These are phyloP conservation scores for Aureobasidium musti DNA, from an alignment of 2,329 filamentous ascomycete genomes.

Conservation along the genomic window DNA sequence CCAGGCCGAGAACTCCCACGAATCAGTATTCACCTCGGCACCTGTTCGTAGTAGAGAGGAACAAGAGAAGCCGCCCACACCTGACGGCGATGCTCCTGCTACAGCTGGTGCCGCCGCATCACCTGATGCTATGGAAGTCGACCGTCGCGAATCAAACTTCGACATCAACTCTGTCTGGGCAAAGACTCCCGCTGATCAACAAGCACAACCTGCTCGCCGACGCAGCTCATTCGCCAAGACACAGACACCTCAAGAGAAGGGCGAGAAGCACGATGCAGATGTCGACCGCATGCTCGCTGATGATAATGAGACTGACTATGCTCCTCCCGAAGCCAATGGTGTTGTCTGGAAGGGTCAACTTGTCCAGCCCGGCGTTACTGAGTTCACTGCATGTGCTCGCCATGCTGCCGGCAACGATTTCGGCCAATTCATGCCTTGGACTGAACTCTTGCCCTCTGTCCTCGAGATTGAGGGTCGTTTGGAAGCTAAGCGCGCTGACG, in stretches of 20 bases:
- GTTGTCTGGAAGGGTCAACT: conserved; percentile 77
- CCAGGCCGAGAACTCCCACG: conserved; percentile 55
- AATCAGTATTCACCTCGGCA: conserved; percentile 50
- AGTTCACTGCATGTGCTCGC: conserved; percentile 66
- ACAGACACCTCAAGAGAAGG: conserved; percentile 46
- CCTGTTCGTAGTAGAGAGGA: conserved; percentile 49
- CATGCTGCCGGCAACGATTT: conserved; percentile 85
- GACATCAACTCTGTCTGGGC: conserved; percentile 86
- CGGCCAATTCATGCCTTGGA: conserved; percentile 67
- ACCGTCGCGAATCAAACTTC: conserved; percentile 55
- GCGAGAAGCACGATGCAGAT: conserved; percentile 76
- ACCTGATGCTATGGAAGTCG: conserved; percentile 41
- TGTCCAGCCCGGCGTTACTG: conserved; percentile 39
- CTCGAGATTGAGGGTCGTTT: conserved; percentile 79
- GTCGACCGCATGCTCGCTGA: conserved; percentile 86
- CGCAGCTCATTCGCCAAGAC: conserved; percentile 39
- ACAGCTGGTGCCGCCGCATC: conserved; percentile 35
- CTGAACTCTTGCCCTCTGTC: conserved; percentile 68
- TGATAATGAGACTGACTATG: conserved; percentile 78
- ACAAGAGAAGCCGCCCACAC: conserved; percentile 26
- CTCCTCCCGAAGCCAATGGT: conserved; percentile 68
- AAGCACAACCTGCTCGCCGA: conserved; percentile 48
- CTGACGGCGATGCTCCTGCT: conserved; percentile 12
- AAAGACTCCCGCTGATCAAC: conserved; percentile 55
- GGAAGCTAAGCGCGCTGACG: conserved; percentile 76